Conservation (phyloP, 2,329 filamentous ascomycete species). For the Hypoxylon sp. region DNA sequence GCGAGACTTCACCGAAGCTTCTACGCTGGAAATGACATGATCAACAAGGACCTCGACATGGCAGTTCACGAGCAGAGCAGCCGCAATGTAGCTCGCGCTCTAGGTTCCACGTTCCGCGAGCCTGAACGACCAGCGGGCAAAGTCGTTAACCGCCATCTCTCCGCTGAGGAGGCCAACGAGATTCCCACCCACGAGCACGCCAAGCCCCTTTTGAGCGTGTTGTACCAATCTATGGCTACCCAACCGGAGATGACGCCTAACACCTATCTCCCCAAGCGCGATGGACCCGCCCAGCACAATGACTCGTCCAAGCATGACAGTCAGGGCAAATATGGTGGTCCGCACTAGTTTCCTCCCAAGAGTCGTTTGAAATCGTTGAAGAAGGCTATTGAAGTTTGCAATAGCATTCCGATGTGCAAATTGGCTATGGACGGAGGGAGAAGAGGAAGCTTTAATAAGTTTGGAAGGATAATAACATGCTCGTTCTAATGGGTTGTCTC, state of each 20-base stretch:
- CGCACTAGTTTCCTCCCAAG: constrained; percentile 4
- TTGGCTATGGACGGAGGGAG: constrained; percentile 10
- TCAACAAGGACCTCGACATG: constrained; percentile 53
- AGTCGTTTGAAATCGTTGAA: constrained; percentile 19
- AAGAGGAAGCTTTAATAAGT: constrained; percentile 3
- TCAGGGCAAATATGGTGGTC: constrained; percentile 13
- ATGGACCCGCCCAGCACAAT: constrained; percentile 6
- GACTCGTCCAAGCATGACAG: constrained; percentile 12
- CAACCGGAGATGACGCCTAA: constrained; percentile 34
- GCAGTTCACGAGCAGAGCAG: constrained; percentile 52
- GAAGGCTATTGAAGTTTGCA: constrained; percentile 11
- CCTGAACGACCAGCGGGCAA: constrained; percentile 46
- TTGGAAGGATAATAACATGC: constrained; percentile 11
- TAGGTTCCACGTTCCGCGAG: constrained; percentile 58
- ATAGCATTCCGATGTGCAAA: constrained; percentile 13
- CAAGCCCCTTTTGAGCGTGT: constrained; percentile 59
- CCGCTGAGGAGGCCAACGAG: constrained; percentile 56
- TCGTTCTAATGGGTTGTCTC: not conserved
- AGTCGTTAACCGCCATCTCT: constrained; percentile 49
- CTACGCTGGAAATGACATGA: constrained; percentile 56
- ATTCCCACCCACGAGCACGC: constrained; percentile 57
- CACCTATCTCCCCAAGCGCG: constrained; percentile 9
- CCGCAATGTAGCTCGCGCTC: constrained; percentile 48
- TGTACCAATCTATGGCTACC: constrained; percentile 50
- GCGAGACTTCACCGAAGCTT: constrained; percentile 54